Evolutionary conservation across 345 rosid species (phyloP), one percentile per base, ranked within the genome.

Genomic region (Eucalyptus fibrosa): DNA sequence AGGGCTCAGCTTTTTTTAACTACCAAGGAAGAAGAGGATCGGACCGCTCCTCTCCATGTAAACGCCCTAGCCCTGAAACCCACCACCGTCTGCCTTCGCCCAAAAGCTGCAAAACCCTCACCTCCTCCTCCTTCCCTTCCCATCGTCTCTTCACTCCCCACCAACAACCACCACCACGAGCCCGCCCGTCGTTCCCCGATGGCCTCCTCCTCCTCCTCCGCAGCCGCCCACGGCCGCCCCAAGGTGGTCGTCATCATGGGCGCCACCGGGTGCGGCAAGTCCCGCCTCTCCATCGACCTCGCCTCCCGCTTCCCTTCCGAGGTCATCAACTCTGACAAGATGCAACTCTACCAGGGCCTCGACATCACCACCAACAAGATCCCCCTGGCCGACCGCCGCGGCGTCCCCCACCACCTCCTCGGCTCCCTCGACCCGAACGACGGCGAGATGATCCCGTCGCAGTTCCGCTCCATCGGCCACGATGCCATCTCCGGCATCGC

Each of bases 361-460:
- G 98, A 98, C 87, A 92, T 95, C 89, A 94, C 97, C 88, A 98
- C 99, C 90, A 98, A 98, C 91, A 97, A 96, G 91, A 95, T 96
- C 87, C 42, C 97, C 10, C 26, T 90, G 23, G 89, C 6, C 3
- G 96, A 97, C 7, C 94, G 98, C 55, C 92, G 50, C 12, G 95
- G 96, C 53, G 91, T 98, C 17, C 96, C 93, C 9, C 99, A 98
- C 93, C 98, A 96, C 81, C 91, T 98, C 7, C 95, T 98, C 12
- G 96, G 99, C 37, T 91, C 89, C 24, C 15, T 93, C 86, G 91
- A 87, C 56, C 90, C 95, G 9, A 91, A 90, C 4, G 90, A 88
- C 56, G 93, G 90, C 24, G 98, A 97, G 86, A 90, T 96, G 32
- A 86, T 94, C 40, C 91, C 96, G 24, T 85, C 88, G 23, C 92